Percentiles rank a stretch among this genome's conserved stretches.
Conservation (phyloP, 2,329 filamentous ascomycete species). For the Colletotrichum sp. region DNA sequence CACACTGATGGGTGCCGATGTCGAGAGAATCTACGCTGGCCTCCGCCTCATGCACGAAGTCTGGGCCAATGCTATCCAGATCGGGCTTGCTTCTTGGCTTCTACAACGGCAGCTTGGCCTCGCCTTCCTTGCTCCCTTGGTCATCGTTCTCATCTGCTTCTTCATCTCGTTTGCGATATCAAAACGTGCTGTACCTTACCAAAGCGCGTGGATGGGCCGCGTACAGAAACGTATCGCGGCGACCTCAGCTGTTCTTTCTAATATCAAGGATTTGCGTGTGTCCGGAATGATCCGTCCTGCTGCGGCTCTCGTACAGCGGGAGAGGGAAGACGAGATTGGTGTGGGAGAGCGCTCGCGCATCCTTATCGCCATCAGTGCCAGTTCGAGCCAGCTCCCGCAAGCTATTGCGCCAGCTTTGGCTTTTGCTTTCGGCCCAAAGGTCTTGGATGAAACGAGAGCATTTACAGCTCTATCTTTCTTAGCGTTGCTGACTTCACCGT, state of each 20-base stretch:
- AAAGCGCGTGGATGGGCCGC: constrained; percentile 27
- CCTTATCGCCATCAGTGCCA: constrained; percentile 25
- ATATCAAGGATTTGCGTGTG: neutral
- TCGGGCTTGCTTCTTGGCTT: constrained; percentile 49
- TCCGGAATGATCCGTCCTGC: neutral
- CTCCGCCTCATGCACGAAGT: constrained; percentile 41
- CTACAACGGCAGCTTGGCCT: constrained; percentile 50
- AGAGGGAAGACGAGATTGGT: constrained; percentile 6
- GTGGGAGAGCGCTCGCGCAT: constrained; percentile 25
- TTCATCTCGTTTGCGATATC: constrained; percentile 11
- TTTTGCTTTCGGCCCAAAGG: neutral
- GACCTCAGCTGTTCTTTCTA: neutral
- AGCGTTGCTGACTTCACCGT: constrained; percentile 5
- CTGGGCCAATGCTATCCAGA: constrained; percentile 45
- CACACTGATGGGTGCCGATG: constrained; percentile 53
- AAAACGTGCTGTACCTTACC: constrained; percentile 32
- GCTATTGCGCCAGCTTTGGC: neutral
- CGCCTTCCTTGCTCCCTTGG: constrained; percentile 52
- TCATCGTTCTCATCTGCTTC: constrained; percentile 38
- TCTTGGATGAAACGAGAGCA: neutral
- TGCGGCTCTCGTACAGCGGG: constrained; percentile 19
- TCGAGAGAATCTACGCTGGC: constrained; percentile 44
- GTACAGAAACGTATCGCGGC: constrained; percentile 18
- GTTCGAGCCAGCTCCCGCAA: neutral
- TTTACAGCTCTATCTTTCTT: neutral